A percentile compares a stretch with the other conserved stretches of the same genome.
Conservation (phyloP, 2,329 filamentous ascomycete genomes). For the Pestalotiopsis fici region DNA sequence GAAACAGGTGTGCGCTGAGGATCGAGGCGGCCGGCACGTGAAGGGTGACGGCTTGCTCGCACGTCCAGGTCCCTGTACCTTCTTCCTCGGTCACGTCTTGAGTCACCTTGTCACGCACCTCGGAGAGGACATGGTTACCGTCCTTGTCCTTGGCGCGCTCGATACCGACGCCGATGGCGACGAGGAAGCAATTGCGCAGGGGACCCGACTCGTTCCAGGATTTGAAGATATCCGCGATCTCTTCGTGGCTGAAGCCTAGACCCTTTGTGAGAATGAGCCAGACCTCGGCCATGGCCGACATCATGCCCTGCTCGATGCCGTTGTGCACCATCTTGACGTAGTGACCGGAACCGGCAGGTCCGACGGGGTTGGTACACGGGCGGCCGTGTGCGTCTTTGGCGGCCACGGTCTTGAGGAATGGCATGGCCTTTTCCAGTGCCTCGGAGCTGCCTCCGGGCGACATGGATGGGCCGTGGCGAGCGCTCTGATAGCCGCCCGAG, state of each 20-base stretch:
- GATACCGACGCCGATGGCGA: constrained; percentile 64
- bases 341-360: constrained; percentile 65
- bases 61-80: constrained; percentile 68
- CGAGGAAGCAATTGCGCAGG: constrained; percentile 59
- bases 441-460: constrained; percentile 63
- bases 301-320: constrained; percentile 73
- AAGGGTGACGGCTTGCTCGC: constrained; percentile 59
- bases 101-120: constrained; percentile 70
- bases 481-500: constrained; percentile 69
- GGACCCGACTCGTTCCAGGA: constrained; percentile 62
- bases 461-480: constrained; percentile 66
- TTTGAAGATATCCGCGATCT: constrained; percentile 60
- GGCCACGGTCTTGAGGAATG: constrained; percentile 60
- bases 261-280: constrained; percentile 64
- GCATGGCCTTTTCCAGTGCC: constrained; percentile 59
- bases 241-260: constrained; percentile 58
- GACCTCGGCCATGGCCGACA: constrained; percentile 63
- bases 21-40: constrained; percentile 68
- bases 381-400: constrained; percentile 62
- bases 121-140: constrained; percentile 54
- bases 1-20: constrained; percentile 62
- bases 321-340: constrained; percentile 80
- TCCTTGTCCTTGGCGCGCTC: constrained; percentile 47
- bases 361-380: constrained; percentile 62
- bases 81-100: constrained; percentile 68